Evolutionary conservation across 169 alveolate genomes (phyloP).

Genomic region (Babesia bovis): DNA sequence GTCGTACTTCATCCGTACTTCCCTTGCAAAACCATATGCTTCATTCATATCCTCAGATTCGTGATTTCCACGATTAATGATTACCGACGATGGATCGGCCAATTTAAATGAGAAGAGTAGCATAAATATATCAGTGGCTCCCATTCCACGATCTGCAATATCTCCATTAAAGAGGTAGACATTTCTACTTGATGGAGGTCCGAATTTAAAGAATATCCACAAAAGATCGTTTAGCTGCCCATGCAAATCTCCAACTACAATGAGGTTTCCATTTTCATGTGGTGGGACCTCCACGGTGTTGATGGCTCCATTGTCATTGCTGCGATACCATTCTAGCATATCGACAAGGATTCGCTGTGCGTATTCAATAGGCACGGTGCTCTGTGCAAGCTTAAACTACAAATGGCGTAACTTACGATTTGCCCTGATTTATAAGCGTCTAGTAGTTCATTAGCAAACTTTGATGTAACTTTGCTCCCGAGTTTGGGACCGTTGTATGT

Average conservation of each 20-base stretch:
- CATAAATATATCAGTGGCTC: slow-evolving; percentile 85
- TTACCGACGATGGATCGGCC: slow-evolving; percentile 81
- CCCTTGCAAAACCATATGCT: slow-evolving; percentile 87
- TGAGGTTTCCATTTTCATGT: slow-evolving; percentile 53
- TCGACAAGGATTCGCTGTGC: slow-evolving; percentile 66
- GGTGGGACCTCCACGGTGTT: slow-evolving; percentile 49
- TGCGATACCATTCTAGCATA: slow-evolving; percentile 48
- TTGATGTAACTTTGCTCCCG: slow-evolving; percentile 57
- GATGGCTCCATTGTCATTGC: slow-evolving; percentile 51
- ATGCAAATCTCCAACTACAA: slow-evolving; percentile 87
- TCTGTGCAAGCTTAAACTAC: neutral
- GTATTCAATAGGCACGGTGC: slow-evolving; percentile 54
- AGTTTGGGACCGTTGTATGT: slow-evolving; percentile 62
- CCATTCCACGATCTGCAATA: slow-evolving; percentile 89
- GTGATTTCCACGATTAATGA: slow-evolving; percentile 89
- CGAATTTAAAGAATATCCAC: slow-evolving; percentile 86
- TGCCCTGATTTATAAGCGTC: slow-evolving; percentile 62
- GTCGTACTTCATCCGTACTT: slow-evolving; percentile 83
- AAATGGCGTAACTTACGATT: slow-evolving; percentile 24
- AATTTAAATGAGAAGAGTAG: slow-evolving; percentile 85
- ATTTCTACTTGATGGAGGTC: slow-evolving; percentile 85
- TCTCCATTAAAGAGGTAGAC: slow-evolving; percentile 90
- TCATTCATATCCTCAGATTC: slow-evolving; percentile 90
- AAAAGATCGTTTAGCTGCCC: slow-evolving; percentile 89
- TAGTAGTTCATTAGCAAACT: slow-evolving; percentile 63